Conservation (phyloP, 257 asterid genomes). For the Plantago major region DNA sequence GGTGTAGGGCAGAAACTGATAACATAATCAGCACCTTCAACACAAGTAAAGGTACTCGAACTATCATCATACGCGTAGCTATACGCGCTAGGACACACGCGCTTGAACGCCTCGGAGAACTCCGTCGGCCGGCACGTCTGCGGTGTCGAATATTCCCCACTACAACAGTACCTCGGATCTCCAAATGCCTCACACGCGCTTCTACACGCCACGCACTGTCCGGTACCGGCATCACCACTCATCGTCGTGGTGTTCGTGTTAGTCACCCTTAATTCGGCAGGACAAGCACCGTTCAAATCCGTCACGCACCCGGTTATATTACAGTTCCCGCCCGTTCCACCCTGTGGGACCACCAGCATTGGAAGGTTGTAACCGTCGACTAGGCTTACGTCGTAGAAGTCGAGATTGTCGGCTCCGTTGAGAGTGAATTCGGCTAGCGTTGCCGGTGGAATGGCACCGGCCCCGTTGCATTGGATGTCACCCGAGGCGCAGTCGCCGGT, state of each 20-base stretch:
- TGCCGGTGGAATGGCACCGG: constrained; percentile 59
- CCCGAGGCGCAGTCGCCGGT: constrained; percentile 79
- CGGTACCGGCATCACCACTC: neutral
- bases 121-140: constrained; percentile 55
- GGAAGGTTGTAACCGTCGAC: constrained; percentile 84
- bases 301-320: constrained; percentile 54
- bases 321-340: constrained; percentile 67
- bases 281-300: constrained; percentile 61
- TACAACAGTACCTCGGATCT: constrained; percentile 53
- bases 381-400: constrained; percentile 75
- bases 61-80: constrained; percentile 80
- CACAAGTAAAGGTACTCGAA: constrained; percentile 69
- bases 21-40: constrained; percentile 41
- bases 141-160: constrained; percentile 54
- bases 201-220: constrained; percentile 41
- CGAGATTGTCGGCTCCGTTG: constrained; percentile 60
- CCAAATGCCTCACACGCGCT: constrained; percentile 64
- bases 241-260: constrained; percentile 18
- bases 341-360: constrained; percentile 59
- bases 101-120: constrained; percentile 53
- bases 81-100: constrained; percentile 72
- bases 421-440: constrained; percentile 78
- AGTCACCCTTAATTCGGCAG: constrained; percentile 46
- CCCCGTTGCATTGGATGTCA: constrained; percentile 46
- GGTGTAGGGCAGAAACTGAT: constrained; percentile 75